phyloP scores from a whole-genome alignment of 352 stramenopile species.

The Thraustochytrium sp. region DNA sequence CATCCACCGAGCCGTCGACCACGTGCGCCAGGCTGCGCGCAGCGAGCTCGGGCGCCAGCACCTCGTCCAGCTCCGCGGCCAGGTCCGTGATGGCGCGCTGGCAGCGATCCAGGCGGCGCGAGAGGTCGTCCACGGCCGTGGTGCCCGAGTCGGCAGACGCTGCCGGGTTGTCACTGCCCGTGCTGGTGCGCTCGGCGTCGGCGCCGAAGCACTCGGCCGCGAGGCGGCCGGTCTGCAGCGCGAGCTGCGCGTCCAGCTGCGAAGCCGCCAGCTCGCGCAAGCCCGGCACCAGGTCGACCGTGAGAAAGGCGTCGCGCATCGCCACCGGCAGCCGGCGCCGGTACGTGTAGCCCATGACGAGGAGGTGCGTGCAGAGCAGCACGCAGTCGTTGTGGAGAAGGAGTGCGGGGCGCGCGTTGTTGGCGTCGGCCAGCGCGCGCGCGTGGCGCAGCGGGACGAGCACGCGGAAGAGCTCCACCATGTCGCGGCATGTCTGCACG shows the following conservation, averaged over 20 bases:
- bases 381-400: slow-evolving; percentile 36
- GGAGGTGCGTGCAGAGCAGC: neutral
- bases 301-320: neutral
- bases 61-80: neutral
- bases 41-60: neutral
- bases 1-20: neutral
- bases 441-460: neutral
- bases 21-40: neutral
- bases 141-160: too few relatives aligned
- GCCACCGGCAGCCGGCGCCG: neutral
- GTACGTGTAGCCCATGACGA: slow-evolving; percentile 21
- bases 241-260: slow-evolving; percentile 1
- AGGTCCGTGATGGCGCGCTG: neutral
- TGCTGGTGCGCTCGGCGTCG: neutral
- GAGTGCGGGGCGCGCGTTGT: neutral
- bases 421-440: neutral
- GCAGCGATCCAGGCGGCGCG: neutral
- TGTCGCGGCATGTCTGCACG: neutral
- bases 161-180: too few relatives aligned
- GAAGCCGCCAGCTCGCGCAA: neutral
- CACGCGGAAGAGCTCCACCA: slow-evolving; percentile 27
- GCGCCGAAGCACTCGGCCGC: neutral
- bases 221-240: neutral
- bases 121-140: neutral
- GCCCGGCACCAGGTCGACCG: slow-evolving; percentile 5